Evolutionary conservation across 73 alveolate genomes (phyloP).

Genomic region (Blepharisma stoltei): DNA sequence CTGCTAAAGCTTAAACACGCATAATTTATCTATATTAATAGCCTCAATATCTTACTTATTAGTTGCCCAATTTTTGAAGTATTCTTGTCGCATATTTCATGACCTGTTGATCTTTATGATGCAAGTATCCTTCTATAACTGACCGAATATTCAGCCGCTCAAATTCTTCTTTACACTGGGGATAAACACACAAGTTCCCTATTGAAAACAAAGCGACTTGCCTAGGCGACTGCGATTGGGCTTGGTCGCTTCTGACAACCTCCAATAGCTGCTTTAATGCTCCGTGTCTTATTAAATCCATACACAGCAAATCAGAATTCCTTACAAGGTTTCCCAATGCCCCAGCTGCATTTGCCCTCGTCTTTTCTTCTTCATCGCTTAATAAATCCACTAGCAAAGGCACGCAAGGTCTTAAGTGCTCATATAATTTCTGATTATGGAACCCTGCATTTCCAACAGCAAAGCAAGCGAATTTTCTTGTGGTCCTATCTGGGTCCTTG

Average conservation of each 20-base stretch:
- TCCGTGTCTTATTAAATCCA: conserved; percentile 86
- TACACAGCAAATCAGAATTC: conserved; percentile 84
- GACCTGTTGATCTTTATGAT: conserved; percentile 62
- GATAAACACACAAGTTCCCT: conserved; percentile 93
- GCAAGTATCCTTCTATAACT: conserved; percentile 69
- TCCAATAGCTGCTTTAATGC: conserved; percentile 89
- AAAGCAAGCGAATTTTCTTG: conserved; percentile 98
- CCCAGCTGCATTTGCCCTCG: conserved; percentile 99
- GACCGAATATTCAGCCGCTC: conserved; percentile 85
- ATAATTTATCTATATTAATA: too few species aligned
- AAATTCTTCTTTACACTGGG: conserved; percentile 81
- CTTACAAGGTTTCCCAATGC: conserved; percentile 98
- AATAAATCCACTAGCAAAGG: conserved; percentile 91
- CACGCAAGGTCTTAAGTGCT: conserved; percentile 92
- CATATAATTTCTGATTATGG: conserved; percentile 91
- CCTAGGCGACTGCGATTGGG: conserved; percentile 82
- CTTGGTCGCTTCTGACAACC: conserved; percentile 83
- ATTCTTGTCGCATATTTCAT: conserved; percentile 72
- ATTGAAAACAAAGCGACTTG: conserved; percentile 95
- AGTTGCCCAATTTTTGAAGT: conserved; percentile 48
- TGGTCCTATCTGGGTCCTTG: conserved; percentile 90
- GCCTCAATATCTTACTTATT: background rate
- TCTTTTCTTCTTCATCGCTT: conserved; percentile 95
- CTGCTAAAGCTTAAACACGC: too few species aligned
- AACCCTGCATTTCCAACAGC: conserved; percentile 99